A percentile compares a stretch with the other conserved stretches of the same genome.
Conservation (phyloP, 2,329 filamentous ascomycete genomes). For the Blastomyces emzantsi region DNA sequence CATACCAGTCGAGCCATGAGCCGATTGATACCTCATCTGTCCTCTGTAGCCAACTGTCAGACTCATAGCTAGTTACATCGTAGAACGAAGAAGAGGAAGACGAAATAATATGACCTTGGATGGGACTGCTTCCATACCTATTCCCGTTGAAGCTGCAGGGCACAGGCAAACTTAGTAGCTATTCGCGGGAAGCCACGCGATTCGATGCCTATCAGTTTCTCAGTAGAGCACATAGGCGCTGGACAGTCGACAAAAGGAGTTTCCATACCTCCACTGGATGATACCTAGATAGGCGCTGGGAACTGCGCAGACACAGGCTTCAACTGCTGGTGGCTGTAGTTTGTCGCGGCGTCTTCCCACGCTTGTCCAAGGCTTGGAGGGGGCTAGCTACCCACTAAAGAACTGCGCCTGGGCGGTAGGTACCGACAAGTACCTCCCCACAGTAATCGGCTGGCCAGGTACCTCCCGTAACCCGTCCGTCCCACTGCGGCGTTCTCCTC, state of each 20-base stretch:
- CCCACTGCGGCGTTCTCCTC: slow-evolving; percentile 6
- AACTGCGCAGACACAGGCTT: background rate
- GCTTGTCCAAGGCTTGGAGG: background rate
- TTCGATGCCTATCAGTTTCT: background rate
- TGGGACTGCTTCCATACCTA: background rate
- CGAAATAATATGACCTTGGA: background rate
- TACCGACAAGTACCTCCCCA: background rate
- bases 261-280: background rate
- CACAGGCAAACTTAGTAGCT: background rate
- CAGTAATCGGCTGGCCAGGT: background rate
- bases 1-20: background rate
- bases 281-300: background rate
- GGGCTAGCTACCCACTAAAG: background rate
- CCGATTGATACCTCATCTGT: background rate
- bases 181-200: background rate
- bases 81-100: background rate
- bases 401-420: background rate
- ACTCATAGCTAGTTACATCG: background rate
- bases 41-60: background rate
- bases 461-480: background rate
- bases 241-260: background rate
- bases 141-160: background rate
- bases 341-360: background rate
- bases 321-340: background rate
- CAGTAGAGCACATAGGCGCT: too few relatives aligned